phyloP scores from a whole-genome alignment of 225 moss, liverwort and hornwort species.

The Sphagnum contortum region DNA sequence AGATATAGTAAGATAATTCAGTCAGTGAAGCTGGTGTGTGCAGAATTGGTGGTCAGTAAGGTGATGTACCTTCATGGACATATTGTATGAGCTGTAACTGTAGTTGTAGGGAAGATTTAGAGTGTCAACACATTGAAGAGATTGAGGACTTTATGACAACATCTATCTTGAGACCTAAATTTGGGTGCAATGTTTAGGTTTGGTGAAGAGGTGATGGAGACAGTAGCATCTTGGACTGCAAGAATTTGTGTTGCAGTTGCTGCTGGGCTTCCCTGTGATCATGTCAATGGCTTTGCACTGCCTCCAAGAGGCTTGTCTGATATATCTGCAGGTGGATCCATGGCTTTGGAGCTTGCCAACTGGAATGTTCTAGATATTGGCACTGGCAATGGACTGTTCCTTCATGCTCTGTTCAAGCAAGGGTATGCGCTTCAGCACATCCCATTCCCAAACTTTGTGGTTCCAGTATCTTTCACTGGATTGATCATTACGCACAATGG shows the following conservation, averaged over 20 bases:
- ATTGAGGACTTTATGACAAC: no score
- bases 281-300: slow-evolving; percentile 22
- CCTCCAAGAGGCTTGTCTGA: slow-evolving; percentile 35
- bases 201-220: slow-evolving; percentile 92
- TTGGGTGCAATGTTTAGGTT: slow-evolving; percentile 42
- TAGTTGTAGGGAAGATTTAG: no score
- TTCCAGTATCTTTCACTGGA: no score
- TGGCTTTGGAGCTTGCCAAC: slow-evolving; percentile 38
- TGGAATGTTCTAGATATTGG: slow-evolving; percentile 93
- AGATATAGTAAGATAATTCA: no score
- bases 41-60: no score
- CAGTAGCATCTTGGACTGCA: slow-evolving; percentile 80
- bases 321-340: slow-evolving; percentile 31
- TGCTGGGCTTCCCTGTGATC: slow-evolving; percentile 42
- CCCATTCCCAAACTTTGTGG: no score
- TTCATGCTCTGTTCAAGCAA: slow-evolving; percentile 83
- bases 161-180: no score
- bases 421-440: slow-evolving; percentile 31
- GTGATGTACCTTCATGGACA: no score
- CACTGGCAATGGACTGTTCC: slow-evolving; percentile 91
- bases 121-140: no score
- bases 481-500: no score
- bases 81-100: no score
- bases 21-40: no score
- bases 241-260: slow-evolving; percentile 70